A percentile compares a stretch with the other conserved stretches of the same genome.
These are phyloP conservation scores for Neofusicoccum kwambonambiense DNA, from an alignment of 2,329 filamentous ascomycete species.

Conservation along the genomic window DNA sequence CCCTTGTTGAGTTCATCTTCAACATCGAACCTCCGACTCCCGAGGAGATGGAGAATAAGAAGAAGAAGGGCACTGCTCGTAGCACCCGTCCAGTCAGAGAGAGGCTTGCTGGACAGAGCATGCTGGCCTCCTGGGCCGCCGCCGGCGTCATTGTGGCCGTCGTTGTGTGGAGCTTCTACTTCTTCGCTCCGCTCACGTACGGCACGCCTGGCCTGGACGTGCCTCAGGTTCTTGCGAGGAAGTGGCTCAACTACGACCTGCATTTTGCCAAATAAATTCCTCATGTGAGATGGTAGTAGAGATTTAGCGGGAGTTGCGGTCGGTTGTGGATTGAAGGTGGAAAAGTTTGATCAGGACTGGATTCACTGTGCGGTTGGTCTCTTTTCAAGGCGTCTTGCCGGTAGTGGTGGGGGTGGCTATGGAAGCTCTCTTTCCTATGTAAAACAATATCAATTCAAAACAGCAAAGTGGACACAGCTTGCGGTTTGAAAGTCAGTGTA, in stretches of 20 bases:
- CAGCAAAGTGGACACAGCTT: background rate
- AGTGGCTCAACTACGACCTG: slow-evolving; percentile 96
- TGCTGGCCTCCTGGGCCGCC: slow-evolving; percentile 77
- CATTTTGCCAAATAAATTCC: slow-evolving; percentile 88
- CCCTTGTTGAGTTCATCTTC: slow-evolving; percentile 93
- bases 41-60: slow-evolving; percentile 33
- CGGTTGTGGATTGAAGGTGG: background rate
- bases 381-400: background rate
- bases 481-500: background rate
- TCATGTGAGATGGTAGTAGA: background rate
- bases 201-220: slow-evolving; percentile 85
- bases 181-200: slow-evolving; percentile 93
- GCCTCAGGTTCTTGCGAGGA: slow-evolving; percentile 74
- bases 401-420: background rate
- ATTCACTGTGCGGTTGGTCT: background rate
- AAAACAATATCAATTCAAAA: background rate
- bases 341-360: background rate
- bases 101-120: slow-evolving; percentile 74
- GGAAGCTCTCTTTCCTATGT: background rate
- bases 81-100: slow-evolving; percentile 70
- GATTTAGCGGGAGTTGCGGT: background rate
- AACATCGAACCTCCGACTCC: slow-evolving; percentile 69
- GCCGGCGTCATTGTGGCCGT: slow-evolving; percentile 65
- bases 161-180: slow-evolving; percentile 78
- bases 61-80: slow-evolving; percentile 26